These are phyloP conservation scores for Epichloe uncinata DNA, from an alignment of 2,329 filamentous ascomycete genomes.

Conservation along the genomic window DNA sequence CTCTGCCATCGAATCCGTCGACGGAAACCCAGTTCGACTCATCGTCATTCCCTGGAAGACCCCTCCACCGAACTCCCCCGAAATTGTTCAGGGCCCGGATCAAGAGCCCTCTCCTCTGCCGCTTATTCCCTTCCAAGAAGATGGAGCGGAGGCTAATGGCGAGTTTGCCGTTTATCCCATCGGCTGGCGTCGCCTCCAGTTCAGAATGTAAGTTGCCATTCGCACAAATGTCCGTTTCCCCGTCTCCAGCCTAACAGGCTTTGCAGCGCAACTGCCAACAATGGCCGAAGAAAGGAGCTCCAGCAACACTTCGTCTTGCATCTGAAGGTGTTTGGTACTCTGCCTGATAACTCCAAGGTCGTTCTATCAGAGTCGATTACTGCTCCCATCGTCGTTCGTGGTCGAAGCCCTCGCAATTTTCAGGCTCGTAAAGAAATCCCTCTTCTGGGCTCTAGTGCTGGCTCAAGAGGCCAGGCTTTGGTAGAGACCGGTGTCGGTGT, in stretches of 20 bases:
- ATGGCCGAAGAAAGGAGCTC: conserved; percentile 83
- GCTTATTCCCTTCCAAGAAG: conserved; percentile 51
- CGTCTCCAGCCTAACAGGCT: not conserved
- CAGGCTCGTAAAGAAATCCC: conserved; percentile 89
- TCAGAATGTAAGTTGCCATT: conserved; percentile 56
- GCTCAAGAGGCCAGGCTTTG: conserved; percentile 62
- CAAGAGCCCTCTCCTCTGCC: conserved; percentile 79
- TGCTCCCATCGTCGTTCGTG: conserved; percentile 84
- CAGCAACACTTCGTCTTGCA: conserved; percentile 93
- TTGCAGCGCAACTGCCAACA: conserved; percentile 78
- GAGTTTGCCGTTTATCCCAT: conserved; percentile 87
- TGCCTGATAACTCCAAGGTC: conserved; percentile 72
- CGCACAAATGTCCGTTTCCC: conserved; percentile 15
- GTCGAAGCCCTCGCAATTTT: conserved; percentile 87
- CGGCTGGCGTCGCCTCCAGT: conserved; percentile 86
- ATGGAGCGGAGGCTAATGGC: conserved; percentile 47
- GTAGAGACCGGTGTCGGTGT: conserved; percentile 50
- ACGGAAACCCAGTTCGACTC: conserved; percentile 80
- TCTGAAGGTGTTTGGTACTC: conserved; percentile 70
- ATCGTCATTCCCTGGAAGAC: conserved; percentile 99
- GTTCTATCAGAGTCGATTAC: conserved; percentile 75
- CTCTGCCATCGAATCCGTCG: conserved; percentile 87
- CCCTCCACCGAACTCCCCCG: conserved; percentile 64
- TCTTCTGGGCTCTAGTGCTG: conserved; percentile 62
- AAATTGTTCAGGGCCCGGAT: conserved; percentile 51